Evolutionary conservation across 2,329 filamentous ascomycete genomes (phyloP).

Genomic region (Penicillium brasilianum): DNA sequence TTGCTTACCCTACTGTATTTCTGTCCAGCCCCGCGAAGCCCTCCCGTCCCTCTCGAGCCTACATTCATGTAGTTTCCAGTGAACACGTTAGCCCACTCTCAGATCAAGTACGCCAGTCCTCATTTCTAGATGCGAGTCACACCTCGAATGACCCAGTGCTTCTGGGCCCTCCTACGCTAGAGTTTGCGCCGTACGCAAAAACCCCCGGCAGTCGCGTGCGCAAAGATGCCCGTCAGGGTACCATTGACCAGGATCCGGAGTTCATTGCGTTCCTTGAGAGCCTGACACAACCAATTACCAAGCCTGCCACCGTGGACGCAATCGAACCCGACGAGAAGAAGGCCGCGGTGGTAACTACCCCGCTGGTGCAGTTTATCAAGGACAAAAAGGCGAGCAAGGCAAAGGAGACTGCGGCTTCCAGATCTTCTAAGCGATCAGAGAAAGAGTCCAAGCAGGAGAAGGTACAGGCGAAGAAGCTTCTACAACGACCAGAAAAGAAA

Average conservation of each 20-base stretch:
- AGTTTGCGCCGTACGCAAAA: conserved; percentile 83
- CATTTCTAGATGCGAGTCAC: conserved; percentile 82
- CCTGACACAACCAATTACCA: conserved; percentile 74
- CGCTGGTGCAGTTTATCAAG: conserved; percentile 84
- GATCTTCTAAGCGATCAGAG: conserved; percentile 42
- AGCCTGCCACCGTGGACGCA: conserved; percentile 57
- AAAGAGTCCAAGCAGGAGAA: conserved; percentile 50
- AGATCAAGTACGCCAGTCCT: conserved; percentile 69
- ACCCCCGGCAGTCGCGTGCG: conserved; percentile 75
- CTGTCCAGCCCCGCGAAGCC: conserved; percentile 74
- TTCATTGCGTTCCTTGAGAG: conserved; percentile 92
- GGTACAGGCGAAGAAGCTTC: conserved; percentile 49
- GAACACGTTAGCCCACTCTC: conserved; percentile 70
- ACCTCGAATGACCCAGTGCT: conserved; percentile 74
- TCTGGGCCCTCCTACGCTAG: conserved; percentile 77
- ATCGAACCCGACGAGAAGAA: conserved; percentile 58
- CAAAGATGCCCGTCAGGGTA: conserved; percentile 84
- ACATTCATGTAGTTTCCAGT: conserved; percentile 78
- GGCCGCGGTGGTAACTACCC: conserved; percentile 75
- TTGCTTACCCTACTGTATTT: neutral
- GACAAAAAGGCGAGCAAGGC: conserved; percentile 86
- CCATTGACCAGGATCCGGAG: conserved; percentile 94
- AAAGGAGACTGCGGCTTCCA: conserved; percentile 62
- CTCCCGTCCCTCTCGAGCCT: conserved; percentile 78
- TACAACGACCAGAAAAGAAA: conserved; percentile 47